Base-by-base conservation (phyloP, 2,329 filamentous ascomycete species). In the Ceratocystis cacaofunesta region DNA sequence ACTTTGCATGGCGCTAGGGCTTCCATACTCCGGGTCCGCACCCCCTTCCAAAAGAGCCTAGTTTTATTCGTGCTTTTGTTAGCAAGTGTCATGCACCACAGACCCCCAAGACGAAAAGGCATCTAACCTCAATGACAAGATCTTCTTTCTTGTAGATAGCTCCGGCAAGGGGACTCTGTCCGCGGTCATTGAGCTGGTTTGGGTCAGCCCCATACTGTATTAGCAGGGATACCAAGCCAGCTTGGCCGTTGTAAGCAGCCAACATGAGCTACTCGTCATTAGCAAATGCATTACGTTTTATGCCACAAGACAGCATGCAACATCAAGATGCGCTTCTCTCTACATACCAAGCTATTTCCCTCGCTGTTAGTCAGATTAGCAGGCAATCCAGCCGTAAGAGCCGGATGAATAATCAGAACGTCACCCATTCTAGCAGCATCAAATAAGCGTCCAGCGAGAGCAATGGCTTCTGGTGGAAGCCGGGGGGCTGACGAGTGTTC, bases 141-240 rank as follows among this genome's bases (percentile, higher is more conserved):
- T 82, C 79, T 71, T 87, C 85, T 10, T 82, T 83, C 74, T 90
- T 90, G 73, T 90, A 90, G 7, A 90, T 83, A 0, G 86, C 86
- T 0, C 87, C 87, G 0, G 86, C 86, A 2, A 90, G 76, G 0
- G 85, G 83, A 68, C 84, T 87, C 74, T 90, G 87, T 0, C 84
- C 84, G 57, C 82, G 75, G 68, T 86, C 86, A 68, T 90, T 90
- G 32, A 89, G 71, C 1, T 80, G 77, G 72, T 90, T 88, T 0
- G 85, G 79, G 70, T 89, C 85, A 1, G 85, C 85, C 1, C 85
- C 84, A 67, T 83, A 78, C 32, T 81, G 75, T 0, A 89, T 73
- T 10, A 90, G 78, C 67, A 87, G 76, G 60, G 76, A 77, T 30
- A 86, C 84, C 0, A 87, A 78, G 0, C 80, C 77, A 1, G 80